These are phyloP conservation scores for Leucosporidium yakuticum DNA, from an alignment of 768 basidiomycete species.

Conservation along the genomic window DNA sequence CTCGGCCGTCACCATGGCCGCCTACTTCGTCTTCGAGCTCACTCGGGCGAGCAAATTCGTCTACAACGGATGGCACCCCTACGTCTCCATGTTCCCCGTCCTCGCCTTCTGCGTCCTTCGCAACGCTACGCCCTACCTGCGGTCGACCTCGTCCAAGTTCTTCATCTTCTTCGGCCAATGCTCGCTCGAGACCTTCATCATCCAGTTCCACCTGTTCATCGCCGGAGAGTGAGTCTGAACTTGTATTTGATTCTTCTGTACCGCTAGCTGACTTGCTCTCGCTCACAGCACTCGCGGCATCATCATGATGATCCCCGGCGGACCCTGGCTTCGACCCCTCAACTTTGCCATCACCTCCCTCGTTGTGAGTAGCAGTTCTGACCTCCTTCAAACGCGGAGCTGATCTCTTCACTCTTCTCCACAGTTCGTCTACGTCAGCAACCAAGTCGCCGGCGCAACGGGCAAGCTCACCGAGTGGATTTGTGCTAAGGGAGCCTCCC, in stretches of 20 bases:
- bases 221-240: conserved; percentile 27
- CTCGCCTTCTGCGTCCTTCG: conserved; percentile 67
- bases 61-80: conserved; percentile 81
- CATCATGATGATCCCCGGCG: conserved; percentile 67
- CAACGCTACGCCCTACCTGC: conserved; percentile 64
- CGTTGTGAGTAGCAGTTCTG: conserved; percentile 42
- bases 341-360: conserved; percentile 71
- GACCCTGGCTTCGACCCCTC: conserved; percentile 59
- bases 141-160: conserved; percentile 60
- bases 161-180: conserved; percentile 81
- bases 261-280: background rate
- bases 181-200: conserved; percentile 83
- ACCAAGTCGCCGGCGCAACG: conserved; percentile 70
- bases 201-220: conserved; percentile 62
- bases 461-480: conserved; percentile 58
- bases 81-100: conserved; percentile 73
- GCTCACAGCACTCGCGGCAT: conserved; percentile 46
- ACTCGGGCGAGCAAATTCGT: conserved; percentile 68
- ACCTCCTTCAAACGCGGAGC: background rate
- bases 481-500: conserved; percentile 38
- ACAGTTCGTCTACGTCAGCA: conserved; percentile 67
- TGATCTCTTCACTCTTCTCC: background rate
- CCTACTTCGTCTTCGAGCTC: conserved; percentile 75
- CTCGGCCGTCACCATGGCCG: conserved; percentile 56
- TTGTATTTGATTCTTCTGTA: background rate